phyloP scores from a whole-genome alignment of 2,329 filamentous ascomycete genomes.

The Alternaria dauci region DNA sequence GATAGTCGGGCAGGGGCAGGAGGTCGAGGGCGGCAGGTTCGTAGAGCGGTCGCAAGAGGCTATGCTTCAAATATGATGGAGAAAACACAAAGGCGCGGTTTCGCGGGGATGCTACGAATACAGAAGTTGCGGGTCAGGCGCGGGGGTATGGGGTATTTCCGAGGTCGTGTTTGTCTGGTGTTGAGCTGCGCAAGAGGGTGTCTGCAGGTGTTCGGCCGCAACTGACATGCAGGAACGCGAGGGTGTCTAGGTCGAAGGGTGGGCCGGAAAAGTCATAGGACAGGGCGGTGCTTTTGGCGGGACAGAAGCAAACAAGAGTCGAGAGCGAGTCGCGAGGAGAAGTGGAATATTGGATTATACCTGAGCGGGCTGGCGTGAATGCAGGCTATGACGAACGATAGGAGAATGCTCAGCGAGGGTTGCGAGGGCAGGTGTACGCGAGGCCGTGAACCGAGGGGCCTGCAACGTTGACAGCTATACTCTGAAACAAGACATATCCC shows the following conservation, averaged over 20 bases:
- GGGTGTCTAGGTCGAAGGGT: neutral
- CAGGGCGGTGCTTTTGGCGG: neutral
- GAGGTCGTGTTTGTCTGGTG: neutral
- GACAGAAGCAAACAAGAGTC: constrained; percentile 6
- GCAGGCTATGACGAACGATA: constrained; percentile 27
- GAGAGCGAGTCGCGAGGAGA: constrained; percentile 13
- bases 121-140: neutral
- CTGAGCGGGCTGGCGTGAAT: constrained; percentile 24
- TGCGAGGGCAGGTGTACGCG: constrained; percentile 23
- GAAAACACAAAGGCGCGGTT: neutral
- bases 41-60: neutral
- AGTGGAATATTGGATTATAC: constrained; percentile 24
- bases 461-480: constrained; percentile 12
- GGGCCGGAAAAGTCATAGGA: constrained; percentile 1
- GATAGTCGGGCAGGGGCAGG: neutral
- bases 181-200: neutral
- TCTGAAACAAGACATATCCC: constrained; percentile 7
- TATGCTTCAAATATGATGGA: constrained; percentile 12
- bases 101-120: constrained; percentile 10
- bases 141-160: constrained; percentile 1
- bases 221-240: neutral
- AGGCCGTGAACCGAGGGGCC: constrained; percentile 14
- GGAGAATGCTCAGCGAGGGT: constrained; percentile 13
- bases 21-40: neutral
- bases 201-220: neutral